phyloP scores from a whole-genome alignment of 2,329 filamentous ascomycete species.

The Didymella pinodella region DNA sequence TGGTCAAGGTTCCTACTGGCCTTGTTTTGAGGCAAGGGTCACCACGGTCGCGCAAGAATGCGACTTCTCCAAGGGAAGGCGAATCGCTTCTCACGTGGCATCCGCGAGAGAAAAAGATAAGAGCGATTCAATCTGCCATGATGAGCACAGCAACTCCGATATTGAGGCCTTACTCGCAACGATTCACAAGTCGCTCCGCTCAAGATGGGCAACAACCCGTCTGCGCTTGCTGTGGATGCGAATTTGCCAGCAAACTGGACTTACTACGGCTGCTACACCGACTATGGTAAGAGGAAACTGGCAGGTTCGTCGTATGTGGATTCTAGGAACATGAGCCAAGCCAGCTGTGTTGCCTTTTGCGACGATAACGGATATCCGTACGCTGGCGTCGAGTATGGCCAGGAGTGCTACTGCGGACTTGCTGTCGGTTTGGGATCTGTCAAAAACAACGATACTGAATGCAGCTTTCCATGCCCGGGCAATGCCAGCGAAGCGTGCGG shows the following conservation, averaged over 20 bases:
- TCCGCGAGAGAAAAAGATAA: not conserved
- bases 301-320: constrained; percentile 1
- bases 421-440: constrained; percentile 29
- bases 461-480: constrained; percentile 36
- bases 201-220: constrained; percentile 6
- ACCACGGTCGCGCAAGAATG: constrained; percentile 17
- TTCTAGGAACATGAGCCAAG: constrained; percentile 21
- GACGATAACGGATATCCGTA: constrained; percentile 12
- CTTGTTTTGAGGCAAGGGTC: constrained; percentile 16
- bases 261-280: constrained; percentile 15
- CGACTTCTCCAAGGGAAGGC: constrained; percentile 11
- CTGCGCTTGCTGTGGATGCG: not conserved
- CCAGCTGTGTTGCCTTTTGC: constrained; percentile 27
- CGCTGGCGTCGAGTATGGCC: constrained; percentile 29
- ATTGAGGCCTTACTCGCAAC: not conserved
- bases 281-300: constrained; percentile 12
- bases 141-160: not conserved
- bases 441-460: constrained; percentile 51
- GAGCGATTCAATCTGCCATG: not conserved
- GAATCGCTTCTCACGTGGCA: not conserved
- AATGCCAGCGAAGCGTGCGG: constrained; percentile 31
- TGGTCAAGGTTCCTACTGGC: constrained; percentile 3
- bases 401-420: constrained; percentile 35
- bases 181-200: not conserved
- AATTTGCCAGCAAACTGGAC: constrained; percentile 7